Percentiles rank a stretch among this genome's conserved stretches.
Evolutionary conservation across 768 basidiomycete species (phyloP).

Genomic region (Auricularia auricula-judae): DNA sequence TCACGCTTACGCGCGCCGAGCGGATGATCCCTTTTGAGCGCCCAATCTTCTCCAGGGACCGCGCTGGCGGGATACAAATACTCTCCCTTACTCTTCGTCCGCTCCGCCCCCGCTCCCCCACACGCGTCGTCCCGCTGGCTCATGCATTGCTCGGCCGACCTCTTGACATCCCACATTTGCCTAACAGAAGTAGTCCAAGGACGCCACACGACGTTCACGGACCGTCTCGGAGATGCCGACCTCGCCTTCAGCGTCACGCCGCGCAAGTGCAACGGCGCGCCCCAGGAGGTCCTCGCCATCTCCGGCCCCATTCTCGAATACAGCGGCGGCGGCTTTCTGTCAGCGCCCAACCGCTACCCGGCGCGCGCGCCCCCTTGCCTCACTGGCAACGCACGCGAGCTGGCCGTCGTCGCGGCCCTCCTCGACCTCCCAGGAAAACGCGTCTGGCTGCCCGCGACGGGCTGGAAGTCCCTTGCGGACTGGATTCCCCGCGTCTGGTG

Average conservation of each 20-base stretch:
- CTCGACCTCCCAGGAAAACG: not conserved
- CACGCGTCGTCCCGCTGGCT: not conserved
- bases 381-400: not conserved
- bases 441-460: not conserved
- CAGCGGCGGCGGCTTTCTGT: not conserved
- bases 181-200: not conserved
- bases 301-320: not conserved
- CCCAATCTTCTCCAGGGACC: no score
- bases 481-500: not conserved
- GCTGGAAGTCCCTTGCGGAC: not conserved
- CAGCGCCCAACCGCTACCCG: not conserved
- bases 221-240: not conserved
- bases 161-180: not conserved
- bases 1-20: no score
- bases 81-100: no score
- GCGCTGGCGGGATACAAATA: no score
- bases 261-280: not conserved
- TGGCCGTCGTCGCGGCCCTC: not conserved
- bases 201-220: not conserved
- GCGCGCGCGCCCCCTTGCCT: not conserved
- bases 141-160: not conserved
- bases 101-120: not conserved
- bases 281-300: not conserved
- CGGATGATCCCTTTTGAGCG: no score
- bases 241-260: not conserved